Percentiles rank a stretch among this genome's conserved stretches.
phyloP scores from a whole-genome alignment of 169 alveolate species.

The Eimeria tenella region DNA sequence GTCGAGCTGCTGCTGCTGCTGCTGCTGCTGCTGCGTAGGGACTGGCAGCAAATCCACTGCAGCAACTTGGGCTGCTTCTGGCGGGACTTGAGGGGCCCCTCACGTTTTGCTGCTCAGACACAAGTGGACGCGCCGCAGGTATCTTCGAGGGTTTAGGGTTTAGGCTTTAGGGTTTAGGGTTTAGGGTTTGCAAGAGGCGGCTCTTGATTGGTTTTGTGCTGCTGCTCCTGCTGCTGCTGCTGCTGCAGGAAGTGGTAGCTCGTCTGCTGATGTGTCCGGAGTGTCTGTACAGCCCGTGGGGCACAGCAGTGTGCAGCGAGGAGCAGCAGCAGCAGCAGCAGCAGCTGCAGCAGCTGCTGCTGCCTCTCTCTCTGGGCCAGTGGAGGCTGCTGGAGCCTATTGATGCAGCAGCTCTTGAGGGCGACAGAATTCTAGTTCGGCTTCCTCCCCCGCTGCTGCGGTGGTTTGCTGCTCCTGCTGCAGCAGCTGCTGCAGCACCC shows the following conservation, averaged over 20 bases:
- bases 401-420: conserved; percentile 4
- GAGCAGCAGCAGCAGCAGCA: conserved; percentile 60
- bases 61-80: conserved; percentile 29
- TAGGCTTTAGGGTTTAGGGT: background rate
- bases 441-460: conserved; percentile 45
- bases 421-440: background rate
- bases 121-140: conserved; percentile 27
- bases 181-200: background rate
- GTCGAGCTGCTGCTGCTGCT: conserved; percentile 34
- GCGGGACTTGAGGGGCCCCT: conserved; percentile 37
- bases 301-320: conserved; percentile 36
- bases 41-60: conserved; percentile 44
- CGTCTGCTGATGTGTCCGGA: conserved; percentile 53
- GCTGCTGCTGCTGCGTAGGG: conserved; percentile 51
- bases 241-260: conserved; percentile 55
- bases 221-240: conserved; percentile 50
- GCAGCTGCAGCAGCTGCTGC: conserved; percentile 63
- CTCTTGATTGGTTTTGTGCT: background rate
- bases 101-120: conserved; percentile 44
- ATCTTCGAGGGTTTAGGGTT: background rate
- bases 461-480: conserved; percentile 33
- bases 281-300: conserved; percentile 55
- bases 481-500: background rate
- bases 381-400: background rate
- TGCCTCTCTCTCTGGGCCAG: conserved; percentile 9